phyloP scores from a whole-genome alignment of 495 filamentous ascomycete genomes.

The Xeromyces bisporus region DNA sequence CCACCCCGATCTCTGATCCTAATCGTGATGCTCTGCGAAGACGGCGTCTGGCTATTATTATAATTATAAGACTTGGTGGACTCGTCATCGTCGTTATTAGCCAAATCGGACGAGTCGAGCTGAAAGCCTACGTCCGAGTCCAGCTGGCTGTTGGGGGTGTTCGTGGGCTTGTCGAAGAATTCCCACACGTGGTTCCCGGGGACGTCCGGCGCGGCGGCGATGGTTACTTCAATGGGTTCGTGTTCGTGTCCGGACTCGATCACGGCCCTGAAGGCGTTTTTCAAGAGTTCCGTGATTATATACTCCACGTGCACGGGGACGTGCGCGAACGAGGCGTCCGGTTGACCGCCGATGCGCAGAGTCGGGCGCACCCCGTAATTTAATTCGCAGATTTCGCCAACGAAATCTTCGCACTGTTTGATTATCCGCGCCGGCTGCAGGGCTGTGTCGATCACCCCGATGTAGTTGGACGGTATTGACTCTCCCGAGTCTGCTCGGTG shows the following conservation, averaged over 20 bases:
- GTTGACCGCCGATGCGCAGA: conserved; percentile 65
- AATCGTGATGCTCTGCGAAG: conserved; percentile 78
- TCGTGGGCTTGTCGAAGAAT: neutral
- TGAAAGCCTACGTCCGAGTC: conserved; percentile 18
- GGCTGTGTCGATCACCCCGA: conserved; percentile 93
- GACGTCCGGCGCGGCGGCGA: conserved; percentile 65
- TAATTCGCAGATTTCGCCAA: conserved; percentile 89
- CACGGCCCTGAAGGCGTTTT: conserved; percentile 89
- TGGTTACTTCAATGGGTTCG: conserved; percentile 78
- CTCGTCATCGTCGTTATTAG: conserved; percentile 16
- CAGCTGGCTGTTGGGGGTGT: conserved; percentile 4
- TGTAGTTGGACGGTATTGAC: conserved; percentile 51
- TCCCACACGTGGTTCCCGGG: conserved; percentile 9
- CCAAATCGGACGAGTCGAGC: conserved; percentile 14
- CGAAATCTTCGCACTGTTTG: conserved; percentile 68
- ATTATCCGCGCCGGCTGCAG: conserved; percentile 68
- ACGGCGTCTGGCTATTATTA: conserved; percentile 21
- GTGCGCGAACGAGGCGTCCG: conserved; percentile 69
- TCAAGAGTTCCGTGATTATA: conserved; percentile 87
- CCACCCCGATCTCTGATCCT: conserved; percentile 90
- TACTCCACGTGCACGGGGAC: conserved; percentile 94
- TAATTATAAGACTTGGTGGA: conserved; percentile 10
- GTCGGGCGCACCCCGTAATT: conserved; percentile 82
- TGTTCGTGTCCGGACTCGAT: conserved; percentile 64
- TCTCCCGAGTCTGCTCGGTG: conserved; percentile 11